phyloP scores from a whole-genome alignment of 129 eudicot species.

The Solidago caesia region DNA sequence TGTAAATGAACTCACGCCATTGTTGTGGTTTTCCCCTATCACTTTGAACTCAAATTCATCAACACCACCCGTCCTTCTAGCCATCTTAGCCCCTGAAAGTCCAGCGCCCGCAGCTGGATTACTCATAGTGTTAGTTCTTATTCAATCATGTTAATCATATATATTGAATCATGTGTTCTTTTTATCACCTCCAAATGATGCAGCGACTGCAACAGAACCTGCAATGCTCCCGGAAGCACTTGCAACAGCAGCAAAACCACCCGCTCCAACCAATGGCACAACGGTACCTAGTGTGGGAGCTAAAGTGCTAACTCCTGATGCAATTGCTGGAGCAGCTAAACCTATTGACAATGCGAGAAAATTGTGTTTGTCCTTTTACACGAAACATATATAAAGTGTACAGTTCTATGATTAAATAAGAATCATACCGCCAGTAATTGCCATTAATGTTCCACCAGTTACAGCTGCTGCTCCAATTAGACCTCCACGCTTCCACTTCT shows the following conservation, averaged over 20 bases:
- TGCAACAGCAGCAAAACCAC: conserved; percentile 98
- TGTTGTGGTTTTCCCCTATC: conserved; percentile 78
- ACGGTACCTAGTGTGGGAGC: conserved; percentile 94
- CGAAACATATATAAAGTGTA: neutral
- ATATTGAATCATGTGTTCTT: neutral
- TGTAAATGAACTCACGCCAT: conserved; percentile 65
- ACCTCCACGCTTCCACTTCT: conserved; percentile 92
- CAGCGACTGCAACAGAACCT: conserved; percentile 97
- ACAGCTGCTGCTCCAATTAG: conserved; percentile 96
- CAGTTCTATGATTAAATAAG: neutral
- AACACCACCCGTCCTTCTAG: conserved; percentile 85
- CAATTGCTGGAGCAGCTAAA: conserved; percentile 99
- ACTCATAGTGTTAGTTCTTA: conserved; percentile 22
- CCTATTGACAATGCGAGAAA: conserved; percentile 42
- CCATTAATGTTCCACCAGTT: conserved; percentile 96
- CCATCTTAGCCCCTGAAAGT: conserved; percentile 86
- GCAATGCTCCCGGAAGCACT: conserved; percentile 92
- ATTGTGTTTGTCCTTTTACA: neutral
- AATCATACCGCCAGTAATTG: conserved; percentile 81
- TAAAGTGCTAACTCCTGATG: conserved; percentile 92
- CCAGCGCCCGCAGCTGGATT: conserved; percentile 98
- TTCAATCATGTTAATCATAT: neutral
- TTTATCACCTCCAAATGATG: conserved; percentile 86
- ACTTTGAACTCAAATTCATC: conserved; percentile 94
- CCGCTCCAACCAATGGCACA: conserved; percentile 85